These are phyloP conservation scores for Lepidium africanum DNA, from an alignment of 345 rosid species.

Conservation along the genomic window DNA sequence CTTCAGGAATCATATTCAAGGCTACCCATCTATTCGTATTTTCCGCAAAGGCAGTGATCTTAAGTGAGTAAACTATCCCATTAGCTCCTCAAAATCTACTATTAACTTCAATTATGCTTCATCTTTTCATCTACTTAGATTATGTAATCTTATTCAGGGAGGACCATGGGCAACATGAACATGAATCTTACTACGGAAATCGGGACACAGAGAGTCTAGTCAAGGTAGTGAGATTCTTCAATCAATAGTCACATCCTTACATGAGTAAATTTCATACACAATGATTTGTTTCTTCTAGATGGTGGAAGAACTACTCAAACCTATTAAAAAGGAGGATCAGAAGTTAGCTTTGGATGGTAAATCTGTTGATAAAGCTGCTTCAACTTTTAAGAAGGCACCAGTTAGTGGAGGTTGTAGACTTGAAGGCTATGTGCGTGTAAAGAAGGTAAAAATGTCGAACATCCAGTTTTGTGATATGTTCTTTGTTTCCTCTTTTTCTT, in stretches of 20 bases:
- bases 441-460: slow-evolving; percentile 53
- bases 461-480: background rate
- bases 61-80: slow-evolving; percentile 32
- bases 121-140: background rate
- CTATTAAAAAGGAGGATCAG: slow-evolving; percentile 48
- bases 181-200: slow-evolving; percentile 95
- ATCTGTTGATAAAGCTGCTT: slow-evolving; percentile 18
- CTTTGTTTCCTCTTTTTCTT: background rate
- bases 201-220: slow-evolving; percentile 88
- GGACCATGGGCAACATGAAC: slow-evolving; percentile 87
- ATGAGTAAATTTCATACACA: background rate
- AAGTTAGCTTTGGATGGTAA: slow-evolving; percentile 41
- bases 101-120: background rate
- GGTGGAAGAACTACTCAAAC: slow-evolving; percentile 56
- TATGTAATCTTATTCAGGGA: slow-evolving; percentile 37
- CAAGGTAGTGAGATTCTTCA: slow-evolving; percentile 35
- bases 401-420: slow-evolving; percentile 83
- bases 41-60: slow-evolving; percentile 82
- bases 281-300: slow-evolving; percentile 39
- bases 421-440: slow-evolving; percentile 82
- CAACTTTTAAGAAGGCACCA: slow-evolving; percentile 47
- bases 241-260: background rate
- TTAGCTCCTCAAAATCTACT: background rate
- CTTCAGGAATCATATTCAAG: slow-evolving; percentile 83
- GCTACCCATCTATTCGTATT: slow-evolving; percentile 93